Evolutionary conservation across 1,284 basidiomycete species (phyloP).

Genomic region (Hymenochaete sp.): DNA sequence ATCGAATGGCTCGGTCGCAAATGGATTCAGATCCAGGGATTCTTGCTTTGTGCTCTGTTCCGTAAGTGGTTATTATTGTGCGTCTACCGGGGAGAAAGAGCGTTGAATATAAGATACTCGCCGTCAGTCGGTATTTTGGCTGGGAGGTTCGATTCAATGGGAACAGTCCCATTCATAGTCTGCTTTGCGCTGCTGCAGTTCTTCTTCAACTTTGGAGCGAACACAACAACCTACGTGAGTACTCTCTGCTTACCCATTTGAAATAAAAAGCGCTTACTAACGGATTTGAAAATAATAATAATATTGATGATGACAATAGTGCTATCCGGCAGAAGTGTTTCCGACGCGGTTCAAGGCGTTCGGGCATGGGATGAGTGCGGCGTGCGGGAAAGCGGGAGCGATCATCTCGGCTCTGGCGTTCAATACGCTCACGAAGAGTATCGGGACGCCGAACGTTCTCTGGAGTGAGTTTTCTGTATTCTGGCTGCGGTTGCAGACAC

Average conservation of each 20-base stretch:
- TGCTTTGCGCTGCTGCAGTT: constrained; percentile 64
- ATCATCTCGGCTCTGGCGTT: constrained; percentile 79
- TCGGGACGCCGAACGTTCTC: constrained; percentile 52
- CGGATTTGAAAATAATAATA: too few species aligned
- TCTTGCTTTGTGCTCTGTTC: constrained; percentile 62
- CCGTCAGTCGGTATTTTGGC: constrained; percentile 53
- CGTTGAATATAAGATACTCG: background rate
- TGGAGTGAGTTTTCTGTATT: constrained; percentile 48
- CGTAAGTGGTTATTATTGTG: constrained; percentile 32
- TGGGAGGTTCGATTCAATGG: constrained; percentile 54
- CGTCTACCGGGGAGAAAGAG: background rate
- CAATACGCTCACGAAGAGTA: constrained; percentile 54
- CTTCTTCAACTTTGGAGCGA: constrained; percentile 84
- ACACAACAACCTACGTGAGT: constrained; percentile 59
- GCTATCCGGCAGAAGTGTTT: constrained; percentile 81
- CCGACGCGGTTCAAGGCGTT: constrained; percentile 76
- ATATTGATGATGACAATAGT: constrained; percentile 31
- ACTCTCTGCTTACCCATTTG: constrained; percentile 1
- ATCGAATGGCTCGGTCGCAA: constrained; percentile 70
- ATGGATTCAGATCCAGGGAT: constrained; percentile 72
- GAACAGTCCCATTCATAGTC: constrained; percentile 59
- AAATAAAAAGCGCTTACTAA: background rate
- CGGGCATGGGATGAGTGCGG: constrained; percentile 77
- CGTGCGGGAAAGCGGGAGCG: constrained; percentile 71
- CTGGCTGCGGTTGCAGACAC: too few species aligned